Evolutionary conservation across 495 filamentous ascomycete genomes (phyloP), one percentile per base, ranked within the genome.

Genomic region (Endocarpon pusillum): DNA sequence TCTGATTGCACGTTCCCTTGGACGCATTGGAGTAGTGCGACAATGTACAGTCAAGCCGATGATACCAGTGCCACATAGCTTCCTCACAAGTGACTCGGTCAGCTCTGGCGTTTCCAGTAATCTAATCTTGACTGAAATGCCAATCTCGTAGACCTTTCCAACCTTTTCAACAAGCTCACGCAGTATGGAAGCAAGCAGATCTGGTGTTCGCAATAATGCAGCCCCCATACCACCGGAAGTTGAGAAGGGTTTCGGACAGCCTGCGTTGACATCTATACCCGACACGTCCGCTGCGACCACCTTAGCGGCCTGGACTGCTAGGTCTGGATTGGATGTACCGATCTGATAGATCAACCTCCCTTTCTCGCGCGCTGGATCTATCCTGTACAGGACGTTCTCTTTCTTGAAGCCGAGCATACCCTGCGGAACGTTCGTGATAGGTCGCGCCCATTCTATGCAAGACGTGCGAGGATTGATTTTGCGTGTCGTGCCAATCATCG

Each of bases 181-280:
- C 0, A 97, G 66, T 35, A 97, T 96, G 0, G 72, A 61, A 33
- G 73, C 75, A 1, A 97, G 71, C 42, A 64, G 71, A 35, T 94
- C 87, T 1, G 89, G 91, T 0, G 73, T 80, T 32, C 67, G 65
- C 11, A 97, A 64, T 15, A 97, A 58, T 2, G 85, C 89, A 0
- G 91, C 89, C 19, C 91, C 91, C 89, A 96, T 97, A 23, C 89
- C 91, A 22, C 82, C 78, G 37, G 62, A 64, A 8, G 85, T 91
- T 41, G 75, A 83, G 54, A 97, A 97, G 3, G 91, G 84, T 55
- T 96, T 97, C 0, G 89, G 89, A 53, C 89, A 97, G 3, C 89
- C 89, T 3, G 87, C 81, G 59, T 97, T 97, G 36, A 97, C 77
- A 52, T 96, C 89, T 38, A 97, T 94, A 24, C 91, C 89, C 0